Percentiles rank a stretch among this genome's conserved stretches.
Conservation (phyloP, 176 grass and related monocot species). For the Oryza nivara region DNA sequence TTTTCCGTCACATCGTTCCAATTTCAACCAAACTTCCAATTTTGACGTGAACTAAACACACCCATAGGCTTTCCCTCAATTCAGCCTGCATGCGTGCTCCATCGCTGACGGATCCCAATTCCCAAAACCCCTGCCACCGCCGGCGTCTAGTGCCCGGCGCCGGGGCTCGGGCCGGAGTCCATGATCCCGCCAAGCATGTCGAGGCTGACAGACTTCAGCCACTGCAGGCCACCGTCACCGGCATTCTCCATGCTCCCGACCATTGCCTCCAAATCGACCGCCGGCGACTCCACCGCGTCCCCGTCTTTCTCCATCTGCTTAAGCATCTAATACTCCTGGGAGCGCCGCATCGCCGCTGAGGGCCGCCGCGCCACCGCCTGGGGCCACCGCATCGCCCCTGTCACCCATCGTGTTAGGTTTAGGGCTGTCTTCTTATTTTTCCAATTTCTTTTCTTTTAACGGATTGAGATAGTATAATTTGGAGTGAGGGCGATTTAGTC, state of each 20-base stretch:
- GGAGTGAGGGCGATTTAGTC: no score
- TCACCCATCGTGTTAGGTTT: no score
- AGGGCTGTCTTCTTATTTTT: no score
- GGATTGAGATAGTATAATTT: no score
- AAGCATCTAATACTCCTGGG: not conserved
- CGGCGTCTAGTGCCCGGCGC: conserved; percentile 44
- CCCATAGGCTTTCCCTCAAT: not conserved
- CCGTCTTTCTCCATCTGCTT: not conserved
- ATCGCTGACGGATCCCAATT: no score
- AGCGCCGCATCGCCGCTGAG: no score
- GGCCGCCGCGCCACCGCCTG: no score
- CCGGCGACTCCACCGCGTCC: conserved; percentile 14
- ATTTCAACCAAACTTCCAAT: no score
- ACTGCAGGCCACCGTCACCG: not conserved
- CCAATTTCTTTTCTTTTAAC: no score
- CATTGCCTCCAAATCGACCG: not conserved
- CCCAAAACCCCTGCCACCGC: not conserved
- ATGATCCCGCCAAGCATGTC: conserved; percentile 51
- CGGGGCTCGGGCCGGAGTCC: conserved; percentile 52
- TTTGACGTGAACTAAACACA: no score
- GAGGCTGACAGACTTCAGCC: not conserved
- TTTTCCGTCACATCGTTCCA: no score
- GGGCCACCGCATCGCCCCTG: no score
- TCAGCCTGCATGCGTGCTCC: not conserved
- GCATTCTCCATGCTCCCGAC: not conserved